Percentiles rank a stretch among this genome's conserved stretches.
Conservation (phyloP, 1,284 basidiomycete genomes). For the Neonothopanus nambi region DNA sequence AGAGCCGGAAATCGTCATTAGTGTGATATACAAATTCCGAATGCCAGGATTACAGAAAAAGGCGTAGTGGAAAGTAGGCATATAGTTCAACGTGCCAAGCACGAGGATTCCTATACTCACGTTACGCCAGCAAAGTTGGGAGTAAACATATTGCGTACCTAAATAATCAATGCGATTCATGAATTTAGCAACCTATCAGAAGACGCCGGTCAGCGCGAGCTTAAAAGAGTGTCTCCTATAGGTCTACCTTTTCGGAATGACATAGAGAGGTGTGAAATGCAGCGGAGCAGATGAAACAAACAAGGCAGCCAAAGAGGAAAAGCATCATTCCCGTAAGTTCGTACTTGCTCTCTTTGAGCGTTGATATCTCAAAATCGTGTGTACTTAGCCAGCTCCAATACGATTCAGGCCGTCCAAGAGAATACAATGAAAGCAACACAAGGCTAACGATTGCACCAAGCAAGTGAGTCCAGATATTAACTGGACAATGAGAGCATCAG, state of each 20-base stretch:
- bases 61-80: slow-evolving; percentile 19
- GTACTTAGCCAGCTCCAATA: not conserved
- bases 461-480: slow-evolving; percentile 19
- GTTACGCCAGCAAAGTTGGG: not conserved
- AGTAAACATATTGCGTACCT: slow-evolving; percentile 2
- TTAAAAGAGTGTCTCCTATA: not conserved
- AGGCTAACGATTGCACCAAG: slow-evolving; percentile 10
- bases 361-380: not conserved
- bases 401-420: not conserved
- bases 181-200: slow-evolving; percentile 11
- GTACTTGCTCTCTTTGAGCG: too few species aligned
- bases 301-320: slow-evolving; percentile 13
- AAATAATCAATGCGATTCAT: slow-evolving; percentile 22
- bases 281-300: slow-evolving; percentile 15
- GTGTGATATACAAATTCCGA: slow-evolving; percentile 16
- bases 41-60: slow-evolving; percentile 16
- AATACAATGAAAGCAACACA: not conserved
- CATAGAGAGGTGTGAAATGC: slow-evolving; percentile 15
- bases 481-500: not conserved
- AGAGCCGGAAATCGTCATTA: slow-evolving; percentile 16
- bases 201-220: not conserved
- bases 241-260: slow-evolving; percentile 15
- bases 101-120: slow-evolving; percentile 15
- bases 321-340: slow-evolving; percentile 2
- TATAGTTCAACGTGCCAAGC: slow-evolving; percentile 20